Base-by-base conservation (phyloP, 169 alveolate species). In the Cryptosporidium canis region DNA sequence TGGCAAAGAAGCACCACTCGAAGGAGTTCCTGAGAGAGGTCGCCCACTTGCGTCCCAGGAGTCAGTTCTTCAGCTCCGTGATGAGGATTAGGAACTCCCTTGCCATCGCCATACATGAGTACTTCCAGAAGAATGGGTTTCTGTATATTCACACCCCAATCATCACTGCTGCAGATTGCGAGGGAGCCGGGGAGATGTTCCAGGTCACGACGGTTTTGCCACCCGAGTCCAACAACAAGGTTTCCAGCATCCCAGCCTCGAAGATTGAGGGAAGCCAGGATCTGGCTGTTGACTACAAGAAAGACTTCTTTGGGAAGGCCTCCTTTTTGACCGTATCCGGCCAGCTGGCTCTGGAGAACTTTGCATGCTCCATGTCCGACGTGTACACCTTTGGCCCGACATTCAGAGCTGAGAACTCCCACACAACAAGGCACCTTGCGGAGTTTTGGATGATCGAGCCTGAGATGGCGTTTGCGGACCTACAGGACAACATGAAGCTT, bases 361-460 rank as follows among this genome's bases (percentile, higher is more conserved):
- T 95, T 83, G 94, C 98, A 83, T 96, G 99, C 72, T 93, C 99
- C 3, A 92, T 98, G 94, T 94, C 99, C 18, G 99, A 98, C 91
- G 99, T 97, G n/a, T 97, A 97, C 91, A 97, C 98, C n/a, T 98
- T 98, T 90, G 99, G 99, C 0, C 99, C 99, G 2, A 97, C 99
- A 2, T 98, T 98, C 94, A 93, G 99, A 91, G 99, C 99, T 2
- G 99, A 98, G 91, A 96, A 96, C 92, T 97, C 99, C 24, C 99
- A 97, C 85, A 97, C 99, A 0, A 83, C 96, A 27, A 93, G 99
- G 83, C 99, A 98, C 91, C 91, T 98, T 56, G 99, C 99, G 8
- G 99, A 98, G 90, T 98, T 98, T 92, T 98, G 99, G 99, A 98
- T 98, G 99, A 97, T 98, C 43, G 99, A 98, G 91, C 99, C 99